phyloP scores from a whole-genome alignment of 2,329 filamentous ascomycete genomes.

The Botrytis fragariae region DNA sequence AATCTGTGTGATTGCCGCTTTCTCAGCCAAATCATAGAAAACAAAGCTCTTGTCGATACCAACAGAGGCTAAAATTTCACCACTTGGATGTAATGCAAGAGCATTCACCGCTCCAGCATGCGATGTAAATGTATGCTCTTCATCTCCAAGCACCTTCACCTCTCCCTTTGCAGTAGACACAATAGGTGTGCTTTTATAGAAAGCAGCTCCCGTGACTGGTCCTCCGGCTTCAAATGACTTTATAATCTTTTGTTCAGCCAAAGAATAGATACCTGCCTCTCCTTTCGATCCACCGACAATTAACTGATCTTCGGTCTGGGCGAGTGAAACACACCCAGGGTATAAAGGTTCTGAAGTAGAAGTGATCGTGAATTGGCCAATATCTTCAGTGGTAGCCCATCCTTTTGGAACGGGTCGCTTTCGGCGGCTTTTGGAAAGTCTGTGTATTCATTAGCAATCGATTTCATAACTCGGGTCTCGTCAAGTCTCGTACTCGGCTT shows the following conservation, averaged over 20 bases:
- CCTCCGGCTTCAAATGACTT: conserved; percentile 41
- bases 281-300: conserved; percentile 64
- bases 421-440: conserved; percentile 82
- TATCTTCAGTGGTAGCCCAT: conserved; percentile 75
- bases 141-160: conserved; percentile 73
- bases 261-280: conserved; percentile 71
- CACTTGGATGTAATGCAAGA: conserved; percentile 78
- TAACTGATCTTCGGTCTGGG: conserved; percentile 60
- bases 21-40: conserved; percentile 73
- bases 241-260: conserved; percentile 70
- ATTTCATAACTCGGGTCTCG: not conserved
- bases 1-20: conserved; percentile 71
- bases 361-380: conserved; percentile 58
- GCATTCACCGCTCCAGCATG: conserved; percentile 81
- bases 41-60: conserved; percentile 90
- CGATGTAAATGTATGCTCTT: conserved; percentile 66
- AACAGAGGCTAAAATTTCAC: conserved; percentile 79
- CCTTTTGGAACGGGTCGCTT: conserved; percentile 82
- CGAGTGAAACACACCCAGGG: conserved; percentile 55
- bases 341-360: conserved; percentile 56
- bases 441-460: conserved; percentile 41
- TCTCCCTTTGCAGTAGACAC: conserved; percentile 46
- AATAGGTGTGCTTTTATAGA: conserved; percentile 41
- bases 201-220: conserved; percentile 56
- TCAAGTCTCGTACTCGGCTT: conserved; percentile 63